Evolutionary conservation across 192 early-diverging fungal genomes (phyloP), one percentile per base, ranked within the genome.

Genomic region (Coemansia sp.): DNA sequence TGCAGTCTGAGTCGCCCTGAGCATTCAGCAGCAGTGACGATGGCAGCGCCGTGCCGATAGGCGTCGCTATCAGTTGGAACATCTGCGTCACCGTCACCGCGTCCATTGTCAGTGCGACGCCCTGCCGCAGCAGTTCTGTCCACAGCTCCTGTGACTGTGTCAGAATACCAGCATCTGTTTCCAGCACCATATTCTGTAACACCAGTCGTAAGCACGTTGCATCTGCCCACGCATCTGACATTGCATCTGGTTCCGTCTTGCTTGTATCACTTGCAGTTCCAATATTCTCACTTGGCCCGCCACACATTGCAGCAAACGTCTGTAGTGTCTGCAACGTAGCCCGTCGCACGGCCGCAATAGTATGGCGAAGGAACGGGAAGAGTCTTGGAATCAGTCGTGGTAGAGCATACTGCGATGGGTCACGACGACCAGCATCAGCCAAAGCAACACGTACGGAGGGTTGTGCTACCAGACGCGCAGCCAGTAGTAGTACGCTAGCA

Each of bases 351-450:
- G 85, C 83, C 1, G 85, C 83, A 34, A 97, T 90, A 0, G 93
- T 89, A 63, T 99, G 96, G 31, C 97, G 88, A 73, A 99, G 93
- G 70, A 98, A 97, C n/a, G 93, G 93, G 56, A 88, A 90, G 49
- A 99, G 80, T 12, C 92, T 85, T 6, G 95, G 94, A n/a, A 96
- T 85, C 10, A 95, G 78, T 30, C 83, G 81, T 0, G 79, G 59
- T n/a, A 68, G 54, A 22, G 73, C 67, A 22, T 68, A 73, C 47
- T 66, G 24, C 22, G 25, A 54, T 0, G 70, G 65, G 10, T 30
- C 34, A 2, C 31, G 48, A 19, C 50, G 25, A 32, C 59, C 64
- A 19, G 69, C 55, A 49, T 60, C 49, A 10, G 65, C 38, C 49
- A 75, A 59, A 0, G 64, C 62, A 0, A 21, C 54, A 27, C 81